phyloP scores from a whole-genome alignment of 805 yeast species.

The Suhomyces faveliae region DNA sequence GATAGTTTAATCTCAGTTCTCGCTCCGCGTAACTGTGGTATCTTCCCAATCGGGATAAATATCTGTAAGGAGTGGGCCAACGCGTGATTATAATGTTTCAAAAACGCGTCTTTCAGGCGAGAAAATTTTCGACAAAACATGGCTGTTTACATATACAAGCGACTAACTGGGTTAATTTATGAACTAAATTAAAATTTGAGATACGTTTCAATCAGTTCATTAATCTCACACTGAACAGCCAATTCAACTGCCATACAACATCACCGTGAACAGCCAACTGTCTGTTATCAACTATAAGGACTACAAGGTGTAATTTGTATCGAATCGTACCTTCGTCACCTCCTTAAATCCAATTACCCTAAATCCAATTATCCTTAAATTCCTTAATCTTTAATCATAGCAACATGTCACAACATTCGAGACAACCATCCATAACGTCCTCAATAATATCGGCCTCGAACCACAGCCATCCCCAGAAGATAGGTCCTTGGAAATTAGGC shows the following conservation, averaged over 20 bases:
- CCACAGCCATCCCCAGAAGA: conserved; percentile 48
- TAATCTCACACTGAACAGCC: not conserved
- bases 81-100: conserved; percentile 1
- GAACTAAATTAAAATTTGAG: not conserved
- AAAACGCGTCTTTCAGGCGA: conserved; percentile 4
- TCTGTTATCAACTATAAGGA: not conserved
- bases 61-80: conserved; percentile 5
- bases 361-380: not conserved
- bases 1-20: not conserved
- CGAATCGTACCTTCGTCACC: not conserved
- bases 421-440: conserved; percentile 62
- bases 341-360: not conserved
- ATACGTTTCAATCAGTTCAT: not conserved
- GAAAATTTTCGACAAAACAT: conserved; percentile 5
- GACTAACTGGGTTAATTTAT: conserved; percentile 2
- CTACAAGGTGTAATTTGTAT: not conserved
- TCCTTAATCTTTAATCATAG: no score
- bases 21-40: not conserved
- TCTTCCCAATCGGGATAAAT: conserved; percentile 1
- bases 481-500: conserved; percentile 84
- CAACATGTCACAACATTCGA: conserved; percentile 38
- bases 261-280: not conserved
- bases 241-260: not conserved
- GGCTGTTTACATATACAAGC: conserved; percentile 3
- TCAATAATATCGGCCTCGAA: conserved; percentile 48